A percentile compares a stretch with the other conserved stretches of the same genome.
Evolutionary conservation across 257 asterid genomes (phyloP).

Genomic region (Solanum sitiens): DNA sequence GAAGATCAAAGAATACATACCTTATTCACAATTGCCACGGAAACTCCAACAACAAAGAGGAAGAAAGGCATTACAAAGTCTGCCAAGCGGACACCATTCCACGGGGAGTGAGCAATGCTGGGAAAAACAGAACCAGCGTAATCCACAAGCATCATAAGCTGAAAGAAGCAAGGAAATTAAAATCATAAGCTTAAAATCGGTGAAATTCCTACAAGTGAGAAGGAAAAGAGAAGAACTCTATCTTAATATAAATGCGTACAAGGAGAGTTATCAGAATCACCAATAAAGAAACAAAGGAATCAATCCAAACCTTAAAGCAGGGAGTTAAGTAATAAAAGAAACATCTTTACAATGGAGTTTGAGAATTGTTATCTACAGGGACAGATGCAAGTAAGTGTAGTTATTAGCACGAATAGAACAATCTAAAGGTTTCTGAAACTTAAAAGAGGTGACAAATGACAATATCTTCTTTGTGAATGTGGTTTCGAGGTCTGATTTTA

Average conservation of each 20-base stretch:
- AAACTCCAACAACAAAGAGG: slow-evolving; percentile 76
- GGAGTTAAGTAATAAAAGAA: background rate
- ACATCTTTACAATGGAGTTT: background rate
- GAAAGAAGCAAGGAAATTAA: slow-evolving; percentile 13
- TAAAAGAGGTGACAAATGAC: background rate
- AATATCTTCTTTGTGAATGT: background rate
- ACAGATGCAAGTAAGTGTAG: background rate
- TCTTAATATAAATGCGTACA: background rate
- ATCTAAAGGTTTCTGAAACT: background rate
- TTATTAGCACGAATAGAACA: background rate
- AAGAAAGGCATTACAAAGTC: slow-evolving; percentile 93
- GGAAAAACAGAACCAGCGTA: slow-evolving; percentile 74
- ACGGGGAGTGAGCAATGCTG: slow-evolving; percentile 61
- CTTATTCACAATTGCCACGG: slow-evolving; percentile 65
- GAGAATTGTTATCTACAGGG: background rate
- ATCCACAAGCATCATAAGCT: slow-evolving; percentile 91
- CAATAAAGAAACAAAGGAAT: background rate
- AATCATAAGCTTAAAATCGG: background rate
- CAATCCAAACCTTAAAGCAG: background rate
- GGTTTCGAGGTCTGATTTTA: background rate
- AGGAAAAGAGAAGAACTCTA: background rate
- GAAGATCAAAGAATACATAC: slow-evolving; percentile 15
- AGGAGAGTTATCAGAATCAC: background rate
- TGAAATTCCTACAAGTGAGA: background rate
- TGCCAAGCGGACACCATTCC: slow-evolving; percentile 87